A percentile compares a stretch with the other conserved stretches of the same genome.
These are phyloP conservation scores for Nitzschia sp. DNA, from an alignment of 108 stramenopile species.

Conservation along the genomic window DNA sequence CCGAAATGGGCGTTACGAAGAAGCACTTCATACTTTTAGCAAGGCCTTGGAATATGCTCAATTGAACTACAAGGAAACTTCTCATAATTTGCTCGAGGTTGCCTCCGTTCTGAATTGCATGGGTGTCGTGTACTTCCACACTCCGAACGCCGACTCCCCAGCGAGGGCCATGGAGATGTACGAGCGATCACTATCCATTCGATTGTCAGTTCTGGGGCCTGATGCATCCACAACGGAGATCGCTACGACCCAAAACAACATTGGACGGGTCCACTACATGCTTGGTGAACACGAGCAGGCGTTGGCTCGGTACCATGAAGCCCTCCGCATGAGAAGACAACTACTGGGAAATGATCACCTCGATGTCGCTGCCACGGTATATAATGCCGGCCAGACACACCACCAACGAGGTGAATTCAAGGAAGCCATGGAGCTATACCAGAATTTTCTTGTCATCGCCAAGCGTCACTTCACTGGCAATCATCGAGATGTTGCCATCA, in stretches of 20 bases:
- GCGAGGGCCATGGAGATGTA: constrained; percentile 46
- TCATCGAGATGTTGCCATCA: constrained; percentile 57
- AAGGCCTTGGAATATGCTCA: constrained; percentile 30
- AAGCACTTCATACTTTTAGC: constrained; percentile 30
- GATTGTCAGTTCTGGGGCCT: constrained; percentile 42
- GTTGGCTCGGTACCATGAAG: constrained; percentile 41
- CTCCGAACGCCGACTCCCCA: constrained; percentile 30
- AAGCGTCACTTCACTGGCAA: constrained; percentile 36
- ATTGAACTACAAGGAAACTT: constrained; percentile 9
- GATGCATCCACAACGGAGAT: constrained; percentile 9
- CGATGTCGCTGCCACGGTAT: constrained; percentile 64
- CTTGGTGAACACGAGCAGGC: constrained; percentile 47
- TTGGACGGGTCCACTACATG: constrained; percentile 69
- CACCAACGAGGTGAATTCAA: constrained; percentile 54
- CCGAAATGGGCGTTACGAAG: constrained; percentile 22
- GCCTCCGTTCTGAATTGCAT: constrained; percentile 40
- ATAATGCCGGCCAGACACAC: constrained; percentile 66
- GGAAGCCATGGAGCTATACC: constrained; percentile 54
- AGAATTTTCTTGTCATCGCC: constrained; percentile 43
- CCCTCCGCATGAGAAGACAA: constrained; percentile 44
- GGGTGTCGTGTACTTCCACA: constrained; percentile 51
- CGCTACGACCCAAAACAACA: constrained; percentile 63
- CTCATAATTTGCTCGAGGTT: constrained; percentile 23
- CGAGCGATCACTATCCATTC: constrained; percentile 35
- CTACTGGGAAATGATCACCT: constrained; percentile 42